phyloP scores from a whole-genome alignment of 768 basidiomycete genomes.

The Boletus tomentosulus region DNA sequence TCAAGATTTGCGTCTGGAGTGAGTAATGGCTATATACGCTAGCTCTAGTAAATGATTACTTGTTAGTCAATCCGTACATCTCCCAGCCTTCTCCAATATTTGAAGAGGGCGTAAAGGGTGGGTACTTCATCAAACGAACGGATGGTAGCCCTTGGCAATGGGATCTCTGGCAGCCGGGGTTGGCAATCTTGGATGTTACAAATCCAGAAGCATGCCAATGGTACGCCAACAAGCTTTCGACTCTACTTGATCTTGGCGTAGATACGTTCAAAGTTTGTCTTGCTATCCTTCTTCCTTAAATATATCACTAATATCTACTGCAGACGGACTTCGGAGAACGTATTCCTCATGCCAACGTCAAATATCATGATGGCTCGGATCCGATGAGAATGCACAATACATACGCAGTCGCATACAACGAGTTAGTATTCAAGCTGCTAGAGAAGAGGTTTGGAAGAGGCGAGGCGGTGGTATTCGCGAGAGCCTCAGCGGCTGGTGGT shows the following conservation, averaged over 20 bases:
- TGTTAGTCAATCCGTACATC: slow-evolving; percentile 67
- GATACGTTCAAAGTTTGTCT: slow-evolving; percentile 47
- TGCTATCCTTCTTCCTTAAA: neutral
- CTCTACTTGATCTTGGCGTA: slow-evolving; percentile 44
- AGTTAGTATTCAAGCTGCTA: slow-evolving; percentile 61
- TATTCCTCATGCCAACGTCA: slow-evolving; percentile 61
- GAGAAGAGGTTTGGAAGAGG: slow-evolving; percentile 55
- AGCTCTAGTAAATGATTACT: slow-evolving; percentile 2
- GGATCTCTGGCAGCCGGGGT: slow-evolving; percentile 64
- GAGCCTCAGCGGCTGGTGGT: slow-evolving; percentile 64
- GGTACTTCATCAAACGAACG: slow-evolving; percentile 64
- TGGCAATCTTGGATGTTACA: slow-evolving; percentile 65
- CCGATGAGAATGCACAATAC: slow-evolving; percentile 68
- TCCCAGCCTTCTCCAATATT: slow-evolving; percentile 68
- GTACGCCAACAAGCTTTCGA: slow-evolving; percentile 41
- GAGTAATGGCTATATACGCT: slow-evolving; percentile 12
- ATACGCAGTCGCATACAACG: slow-evolving; percentile 68
- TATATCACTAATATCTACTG: neutral
- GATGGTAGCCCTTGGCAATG: slow-evolving; percentile 69
- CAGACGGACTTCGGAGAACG: slow-evolving; percentile 78
- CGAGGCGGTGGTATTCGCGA: slow-evolving; percentile 67
- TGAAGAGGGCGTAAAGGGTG: slow-evolving; percentile 61
- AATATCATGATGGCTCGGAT: slow-evolving; percentile 64
- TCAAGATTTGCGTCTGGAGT: slow-evolving; percentile 76
- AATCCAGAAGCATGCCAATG: slow-evolving; percentile 47